Evolutionary conservation across 140 eudicot genomes (phyloP).

Genomic region (Erigeron philadelphicus): DNA sequence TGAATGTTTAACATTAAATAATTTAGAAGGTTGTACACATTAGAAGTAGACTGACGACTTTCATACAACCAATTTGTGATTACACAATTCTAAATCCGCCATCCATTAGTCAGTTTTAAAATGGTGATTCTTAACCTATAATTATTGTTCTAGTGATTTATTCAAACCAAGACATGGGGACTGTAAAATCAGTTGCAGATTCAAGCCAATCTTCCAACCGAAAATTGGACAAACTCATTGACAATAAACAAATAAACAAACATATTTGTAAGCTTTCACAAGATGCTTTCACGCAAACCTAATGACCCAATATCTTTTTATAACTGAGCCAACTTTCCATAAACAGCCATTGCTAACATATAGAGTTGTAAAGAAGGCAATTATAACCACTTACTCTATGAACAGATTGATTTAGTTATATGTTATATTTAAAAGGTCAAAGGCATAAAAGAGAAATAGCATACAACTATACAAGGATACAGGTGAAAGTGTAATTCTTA

Average conservation of each 20-base stretch:
- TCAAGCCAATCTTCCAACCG: conserved; percentile 1
- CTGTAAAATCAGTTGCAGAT: conserved; percentile 3
- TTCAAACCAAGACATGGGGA: neutral
- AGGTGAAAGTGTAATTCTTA: too few species aligned
- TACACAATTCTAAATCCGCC: neutral
- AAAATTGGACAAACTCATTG: conserved; percentile 12
- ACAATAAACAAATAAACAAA: conserved; percentile 3
- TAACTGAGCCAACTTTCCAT: neutral
- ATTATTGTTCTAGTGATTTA: neutral
- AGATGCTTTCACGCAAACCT: neutral
- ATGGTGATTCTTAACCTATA: neutral
- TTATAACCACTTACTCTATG: too few species aligned
- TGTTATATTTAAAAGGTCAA: too few species aligned
- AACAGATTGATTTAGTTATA: too few species aligned
- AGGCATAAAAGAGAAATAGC: too few species aligned
- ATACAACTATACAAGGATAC: too few species aligned
- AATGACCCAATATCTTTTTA: neutral
- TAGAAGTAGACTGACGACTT: neutral
- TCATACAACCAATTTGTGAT: neutral
- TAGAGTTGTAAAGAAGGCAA: too few species aligned
- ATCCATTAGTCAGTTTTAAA: neutral
- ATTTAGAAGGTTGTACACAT: neutral
- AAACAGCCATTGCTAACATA: neutral
- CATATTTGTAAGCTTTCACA: neutral
- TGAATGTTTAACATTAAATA: neutral